phyloP scores from a whole-genome alignment of 345 rosid species.

The Eucalyptus erythrocorys region DNA sequence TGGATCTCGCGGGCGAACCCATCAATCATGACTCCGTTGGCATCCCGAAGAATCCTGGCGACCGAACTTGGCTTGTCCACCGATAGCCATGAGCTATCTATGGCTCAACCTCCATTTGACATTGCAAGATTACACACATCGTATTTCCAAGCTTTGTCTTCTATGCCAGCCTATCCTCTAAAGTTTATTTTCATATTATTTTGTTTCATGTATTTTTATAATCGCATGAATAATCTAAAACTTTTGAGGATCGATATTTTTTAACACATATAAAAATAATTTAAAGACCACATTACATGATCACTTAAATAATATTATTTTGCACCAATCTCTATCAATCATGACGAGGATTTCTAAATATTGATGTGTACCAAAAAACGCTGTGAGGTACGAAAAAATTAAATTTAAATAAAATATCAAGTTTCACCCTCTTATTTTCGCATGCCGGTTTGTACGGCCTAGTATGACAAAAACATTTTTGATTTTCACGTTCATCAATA shows the following conservation, averaged over 20 bases:
- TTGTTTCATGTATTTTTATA: neutral
- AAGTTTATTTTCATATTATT: neutral
- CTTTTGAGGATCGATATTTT: accelerated
- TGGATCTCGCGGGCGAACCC: too few relatives aligned
- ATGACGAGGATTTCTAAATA: neutral
- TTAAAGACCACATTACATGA: accelerated
- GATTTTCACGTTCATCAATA: neutral
- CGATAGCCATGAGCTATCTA: too few relatives aligned
- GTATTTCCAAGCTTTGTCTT: neutral
- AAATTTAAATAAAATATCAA: neutral
- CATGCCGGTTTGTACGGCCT: neutral
- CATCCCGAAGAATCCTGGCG: too few relatives aligned
- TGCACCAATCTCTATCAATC: neutral
- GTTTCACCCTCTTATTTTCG: neutral
- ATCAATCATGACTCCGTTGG: too few relatives aligned
- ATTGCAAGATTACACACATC: neutral
- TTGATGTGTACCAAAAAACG: neutral
- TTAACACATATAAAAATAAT: neutral
- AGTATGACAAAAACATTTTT: neutral
- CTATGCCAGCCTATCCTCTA: neutral
- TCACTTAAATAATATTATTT: accelerated
- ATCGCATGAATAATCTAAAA: accelerated
- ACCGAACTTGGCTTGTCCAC: too few relatives aligned
- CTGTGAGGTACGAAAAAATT: accelerated
- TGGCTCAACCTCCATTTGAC: neutral